Evolutionary conservation across 2,329 filamentous ascomycete genomes (phyloP), one percentile per base, ranked within the genome.

Genomic region (Graphilbum ipis-grandicollis): DNA sequence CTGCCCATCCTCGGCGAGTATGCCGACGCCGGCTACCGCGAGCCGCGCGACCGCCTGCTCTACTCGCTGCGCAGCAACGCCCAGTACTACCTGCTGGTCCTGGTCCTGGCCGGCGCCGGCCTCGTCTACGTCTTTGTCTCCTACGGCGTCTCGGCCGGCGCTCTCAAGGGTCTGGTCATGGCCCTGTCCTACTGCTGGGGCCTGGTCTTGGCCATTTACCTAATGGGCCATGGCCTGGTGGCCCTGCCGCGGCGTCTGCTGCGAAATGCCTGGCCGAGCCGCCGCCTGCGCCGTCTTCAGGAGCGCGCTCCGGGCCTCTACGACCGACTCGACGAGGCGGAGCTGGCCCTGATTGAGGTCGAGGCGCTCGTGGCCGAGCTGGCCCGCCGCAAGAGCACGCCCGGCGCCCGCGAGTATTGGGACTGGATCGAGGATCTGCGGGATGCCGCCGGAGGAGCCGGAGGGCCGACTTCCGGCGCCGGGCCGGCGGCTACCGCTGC

Each of bases 221-320:
- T 98, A 30, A 96, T 98, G 88, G 90, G 90, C 7, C 90, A 98
- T 55, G 90, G 90, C 8, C 65, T 98, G 19, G 90, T 98, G 23
- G 80, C 86, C 2, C 80, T 98, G 39, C 90, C 90, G 1, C 69
- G 88, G 45, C 72, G 71, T 28, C 62, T 98, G 14, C 79, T 90
- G 49, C 74, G 79, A 41, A 79, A 83, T 50, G 79, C 85, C 23
- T 84, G 76, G 50, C 72, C 86, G 33, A 80, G 76, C 45, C 73
- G 72, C 34, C 70, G 77, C 39, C 56, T 98, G 33, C 75, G 76
- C 42, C 67, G 79, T 26, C 63, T 94, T 26, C 85, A 96, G 52
- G 63, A 65, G 9, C 71, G 79, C 43, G 90, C 90, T 5, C 85
- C 86, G 1, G 78, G 71, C 47, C 60, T 86, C 4, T 79, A 93